Evolutionary conservation across 129 eudicot genomes (phyloP).

Genomic region (Artemisia annua): DNA sequence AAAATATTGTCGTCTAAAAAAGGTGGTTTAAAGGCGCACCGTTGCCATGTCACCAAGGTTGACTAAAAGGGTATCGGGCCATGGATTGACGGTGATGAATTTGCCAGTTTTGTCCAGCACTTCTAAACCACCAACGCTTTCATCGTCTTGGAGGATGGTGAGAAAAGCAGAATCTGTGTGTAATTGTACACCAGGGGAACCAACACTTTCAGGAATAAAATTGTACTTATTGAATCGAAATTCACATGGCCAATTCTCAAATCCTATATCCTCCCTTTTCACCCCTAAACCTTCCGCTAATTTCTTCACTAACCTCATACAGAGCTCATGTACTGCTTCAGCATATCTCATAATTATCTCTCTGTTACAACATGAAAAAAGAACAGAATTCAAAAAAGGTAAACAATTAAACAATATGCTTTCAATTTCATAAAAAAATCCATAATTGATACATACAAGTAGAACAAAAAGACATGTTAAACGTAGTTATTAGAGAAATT

Average conservation of each 20-base stretch:
- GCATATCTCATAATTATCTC: constrained; percentile 60
- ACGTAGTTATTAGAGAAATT: no score
- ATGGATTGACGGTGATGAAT: constrained; percentile 66
- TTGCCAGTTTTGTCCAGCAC: constrained; percentile 56
- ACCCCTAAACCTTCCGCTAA: constrained; percentile 54
- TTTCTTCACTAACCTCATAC: constrained; percentile 41
- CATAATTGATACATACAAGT: neutral
- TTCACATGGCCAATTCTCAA: constrained; percentile 71
- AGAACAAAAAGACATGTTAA: no score
- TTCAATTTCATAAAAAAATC: neutral
- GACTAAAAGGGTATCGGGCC: constrained; percentile 66
- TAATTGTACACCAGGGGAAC: constrained; percentile 61
- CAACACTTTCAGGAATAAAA: constrained; percentile 57
- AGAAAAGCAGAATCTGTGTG: constrained; percentile 93
- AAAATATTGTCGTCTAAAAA: neutral
- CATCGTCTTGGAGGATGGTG: constrained; percentile 88
- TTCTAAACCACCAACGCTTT: constrained; percentile 79
- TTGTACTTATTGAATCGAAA: constrained; percentile 79
- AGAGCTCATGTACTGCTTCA: constrained; percentile 49
- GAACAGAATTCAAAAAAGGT: neutral
- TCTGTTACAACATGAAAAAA: constrained; percentile 36
- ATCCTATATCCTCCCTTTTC: constrained; percentile 17
- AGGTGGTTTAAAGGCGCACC: constrained; percentile 34
- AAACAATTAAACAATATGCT: neutral
- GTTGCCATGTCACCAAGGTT: constrained; percentile 78